Conservation (phyloP, 1,284 basidiomycete species). For the Microbotryum scabiosae region DNA sequence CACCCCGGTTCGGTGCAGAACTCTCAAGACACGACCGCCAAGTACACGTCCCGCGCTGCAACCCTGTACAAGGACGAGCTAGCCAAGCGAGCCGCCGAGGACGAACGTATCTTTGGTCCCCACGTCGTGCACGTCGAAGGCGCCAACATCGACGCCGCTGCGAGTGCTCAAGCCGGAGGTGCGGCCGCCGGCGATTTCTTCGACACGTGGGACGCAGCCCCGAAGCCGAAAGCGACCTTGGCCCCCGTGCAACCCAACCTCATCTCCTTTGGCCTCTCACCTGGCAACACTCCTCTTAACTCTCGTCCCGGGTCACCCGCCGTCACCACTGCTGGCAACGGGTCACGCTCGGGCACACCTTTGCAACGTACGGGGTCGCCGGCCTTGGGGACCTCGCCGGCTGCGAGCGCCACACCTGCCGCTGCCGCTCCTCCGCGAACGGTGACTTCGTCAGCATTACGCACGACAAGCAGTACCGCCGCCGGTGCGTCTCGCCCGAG, state of each 20-base stretch:
- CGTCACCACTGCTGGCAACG: constrained; percentile 4
- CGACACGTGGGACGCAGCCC: constrained; percentile 84
- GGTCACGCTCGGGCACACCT: constrained; percentile 10
- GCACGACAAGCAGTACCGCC: constrained; percentile 45
- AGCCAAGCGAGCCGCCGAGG: constrained; percentile 69
- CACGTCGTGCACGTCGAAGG: constrained; percentile 68
- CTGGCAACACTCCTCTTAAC: constrained; percentile 9
- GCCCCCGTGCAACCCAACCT: constrained; percentile 38
- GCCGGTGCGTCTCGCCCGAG: constrained; percentile 42
- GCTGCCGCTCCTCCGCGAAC: constrained; percentile 40
- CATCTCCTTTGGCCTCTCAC: constrained; percentile 15
- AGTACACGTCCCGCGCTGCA: constrained; percentile 76
- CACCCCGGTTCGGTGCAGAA: constrained; percentile 19
- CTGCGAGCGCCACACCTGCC: constrained; percentile 34
- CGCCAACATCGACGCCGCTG: constrained; percentile 20
- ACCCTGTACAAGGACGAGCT: constrained; percentile 90
- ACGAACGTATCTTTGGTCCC: constrained; percentile 58
- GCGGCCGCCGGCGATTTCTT: constrained; percentile 71
- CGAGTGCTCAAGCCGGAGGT: constrained; percentile 49
- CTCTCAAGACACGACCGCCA: constrained; percentile 43
- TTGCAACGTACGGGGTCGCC: constrained; percentile 4
- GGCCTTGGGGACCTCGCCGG: constrained; percentile 37
- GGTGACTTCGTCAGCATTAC: constrained; percentile 45
- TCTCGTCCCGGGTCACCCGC: constrained; percentile 22
- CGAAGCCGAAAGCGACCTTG: constrained; percentile 29